Conservation (phyloP, 2,329 filamentous ascomycete genomes). For the Hymenoscyphus infarciens region DNA sequence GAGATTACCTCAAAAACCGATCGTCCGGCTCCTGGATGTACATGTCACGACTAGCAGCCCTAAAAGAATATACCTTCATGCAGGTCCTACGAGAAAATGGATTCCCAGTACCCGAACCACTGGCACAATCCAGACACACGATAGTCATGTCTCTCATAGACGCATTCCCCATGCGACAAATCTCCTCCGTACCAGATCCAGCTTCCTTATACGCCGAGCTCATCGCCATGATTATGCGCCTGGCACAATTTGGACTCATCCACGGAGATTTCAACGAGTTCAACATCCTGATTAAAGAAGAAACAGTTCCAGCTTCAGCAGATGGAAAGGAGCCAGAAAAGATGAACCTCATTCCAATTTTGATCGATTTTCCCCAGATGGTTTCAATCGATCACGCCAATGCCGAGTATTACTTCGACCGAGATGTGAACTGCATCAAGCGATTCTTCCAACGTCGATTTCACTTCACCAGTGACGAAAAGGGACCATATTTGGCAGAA, state of each 20-base stretch:
- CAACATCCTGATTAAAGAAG: conserved; percentile 92
- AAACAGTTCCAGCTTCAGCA: conserved; percentile 36
- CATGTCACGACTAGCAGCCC: conserved; percentile 84
- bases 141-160: conserved; percentile 95
- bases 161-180: conserved; percentile 86
- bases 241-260: conserved; percentile 85
- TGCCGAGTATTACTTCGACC: conserved; percentile 95
- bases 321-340: conserved; percentile 42
- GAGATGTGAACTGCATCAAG: conserved; percentile 93
- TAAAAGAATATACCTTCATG: conserved; percentile 97
- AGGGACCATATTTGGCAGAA: conserved; percentile 81
- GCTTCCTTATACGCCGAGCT: conserved; percentile 87
- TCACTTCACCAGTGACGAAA: conserved; percentile 76
- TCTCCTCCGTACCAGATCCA: conserved; percentile 78
- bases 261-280: conserved; percentile 99
- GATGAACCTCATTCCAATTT: conserved; percentile 66
- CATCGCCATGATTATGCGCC: conserved; percentile 76
- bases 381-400: conserved; percentile 91
- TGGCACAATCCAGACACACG: conserved; percentile 88
- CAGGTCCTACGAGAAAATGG: conserved; percentile 76
- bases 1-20: conserved; percentile 86
- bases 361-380: conserved; percentile 99
- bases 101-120: conserved; percentile 83
- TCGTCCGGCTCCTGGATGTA: conserved; percentile 94
- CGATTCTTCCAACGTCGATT: conserved; percentile 88